These are phyloP conservation scores for Corymbia maculata DNA, from an alignment of 345 rosid species.

Conservation along the genomic window DNA sequence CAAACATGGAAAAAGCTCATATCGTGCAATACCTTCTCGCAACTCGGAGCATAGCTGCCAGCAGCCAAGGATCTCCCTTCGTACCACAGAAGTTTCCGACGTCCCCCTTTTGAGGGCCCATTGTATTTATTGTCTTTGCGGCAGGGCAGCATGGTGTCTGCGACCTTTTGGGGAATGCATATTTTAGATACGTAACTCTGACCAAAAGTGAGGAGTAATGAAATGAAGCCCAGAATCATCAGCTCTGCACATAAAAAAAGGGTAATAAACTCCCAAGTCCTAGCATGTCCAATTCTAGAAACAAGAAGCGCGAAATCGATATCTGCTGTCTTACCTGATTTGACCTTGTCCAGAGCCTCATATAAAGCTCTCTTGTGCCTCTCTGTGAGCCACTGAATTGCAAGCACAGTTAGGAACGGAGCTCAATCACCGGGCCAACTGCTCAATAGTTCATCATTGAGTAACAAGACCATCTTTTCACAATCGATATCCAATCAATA, in stretches of 20 bases:
- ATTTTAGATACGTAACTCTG: slow-evolving; percentile 48
- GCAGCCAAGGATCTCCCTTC: slow-evolving; percentile 39
- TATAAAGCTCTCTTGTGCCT: slow-evolving; percentile 73
- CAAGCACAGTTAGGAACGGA: neutral
- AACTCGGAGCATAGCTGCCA: slow-evolving; percentile 15
- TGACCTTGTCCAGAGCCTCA: slow-evolving; percentile 86
- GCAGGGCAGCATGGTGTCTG: slow-evolving; percentile 73
- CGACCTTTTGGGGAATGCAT: slow-evolving; percentile 53
- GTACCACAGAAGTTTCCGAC: slow-evolving; percentile 52
- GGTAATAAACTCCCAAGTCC: neutral
- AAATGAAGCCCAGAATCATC: slow-evolving; percentile 93
- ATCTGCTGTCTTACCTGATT: slow-evolving; percentile 40
- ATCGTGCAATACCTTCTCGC: slow-evolving; percentile 38
- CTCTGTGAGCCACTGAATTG: slow-evolving; percentile 56
- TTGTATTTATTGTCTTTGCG: neutral
- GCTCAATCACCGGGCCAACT: neutral
- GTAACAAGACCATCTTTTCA: neutral
- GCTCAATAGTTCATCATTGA: neutral
- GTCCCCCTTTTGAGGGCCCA: neutral
- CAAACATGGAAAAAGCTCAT: neutral
- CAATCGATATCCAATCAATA: neutral
- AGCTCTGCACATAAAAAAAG: slow-evolving; percentile 42
- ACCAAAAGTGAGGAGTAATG: slow-evolving; percentile 73
- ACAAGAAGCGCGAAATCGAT: neutral
- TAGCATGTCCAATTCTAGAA: neutral